phyloP scores from a whole-genome alignment of 1,284 basidiomycete species.

The Sporisorium exsertum region DNA sequence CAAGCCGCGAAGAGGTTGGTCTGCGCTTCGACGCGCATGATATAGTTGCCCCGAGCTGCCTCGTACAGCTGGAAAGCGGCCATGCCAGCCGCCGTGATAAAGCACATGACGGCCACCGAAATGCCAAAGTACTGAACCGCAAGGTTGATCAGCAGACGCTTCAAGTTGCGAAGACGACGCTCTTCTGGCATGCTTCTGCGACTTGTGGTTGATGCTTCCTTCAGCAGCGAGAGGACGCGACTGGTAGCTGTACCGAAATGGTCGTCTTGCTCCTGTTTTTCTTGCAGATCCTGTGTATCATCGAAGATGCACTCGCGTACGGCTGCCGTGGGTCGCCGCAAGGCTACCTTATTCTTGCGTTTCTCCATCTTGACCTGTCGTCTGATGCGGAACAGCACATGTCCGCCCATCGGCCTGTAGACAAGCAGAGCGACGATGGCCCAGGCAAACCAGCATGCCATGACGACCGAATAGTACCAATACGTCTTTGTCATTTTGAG shows the following conservation, averaged over 20 bases:
- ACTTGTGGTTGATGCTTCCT: neutral
- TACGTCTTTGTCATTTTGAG: constrained; percentile 21
- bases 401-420: constrained; percentile 24
- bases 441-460: constrained; percentile 26
- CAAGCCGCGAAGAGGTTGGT: constrained; percentile 14
- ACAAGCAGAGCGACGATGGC: constrained; percentile 11
- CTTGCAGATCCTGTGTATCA: neutral
- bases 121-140: constrained; percentile 29
- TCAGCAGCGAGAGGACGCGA: constrained; percentile 23
- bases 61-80: constrained; percentile 7
- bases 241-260: constrained; percentile 2
- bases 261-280: neutral
- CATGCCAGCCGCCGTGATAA: constrained; percentile 2
- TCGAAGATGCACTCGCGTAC: neutral
- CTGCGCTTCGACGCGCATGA: neutral
- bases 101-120: constrained; percentile 21
- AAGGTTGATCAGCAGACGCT: constrained; percentile 26
- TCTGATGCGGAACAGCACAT: constrained; percentile 25
- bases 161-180: constrained; percentile 22
- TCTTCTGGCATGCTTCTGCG: constrained; percentile 1
- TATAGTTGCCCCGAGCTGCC: constrained; percentile 13
- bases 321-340: neutral
- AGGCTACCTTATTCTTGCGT: neutral
- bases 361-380: constrained; percentile 11
- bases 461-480: constrained; percentile 21